Conservation (phyloP, 495 filamentous ascomycete species). For the Pseudotulostoma volvatum region DNA sequence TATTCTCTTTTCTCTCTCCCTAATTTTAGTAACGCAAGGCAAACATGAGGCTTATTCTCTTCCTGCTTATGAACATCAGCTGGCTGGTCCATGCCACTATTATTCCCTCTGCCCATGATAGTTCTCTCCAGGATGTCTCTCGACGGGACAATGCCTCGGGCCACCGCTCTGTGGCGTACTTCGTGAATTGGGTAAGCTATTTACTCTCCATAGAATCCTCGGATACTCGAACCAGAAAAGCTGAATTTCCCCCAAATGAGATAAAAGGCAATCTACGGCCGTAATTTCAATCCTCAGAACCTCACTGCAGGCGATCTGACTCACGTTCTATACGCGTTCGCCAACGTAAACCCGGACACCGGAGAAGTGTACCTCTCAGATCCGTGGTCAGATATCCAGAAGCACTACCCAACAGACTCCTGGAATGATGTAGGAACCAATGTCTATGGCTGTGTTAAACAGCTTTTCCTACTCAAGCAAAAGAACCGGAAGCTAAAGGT, state of each 20-base stretch:
- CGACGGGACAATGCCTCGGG: neutral
- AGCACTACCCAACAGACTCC: conserved; percentile 44
- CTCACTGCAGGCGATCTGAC: conserved; percentile 78
- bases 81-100: neutral
- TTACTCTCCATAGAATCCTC: neutral
- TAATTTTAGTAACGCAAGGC: too few relatives aligned
- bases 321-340: conserved; percentile 84
- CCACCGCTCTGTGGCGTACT: neutral
- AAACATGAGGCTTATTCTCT: too few relatives aligned
- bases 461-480: conserved; percentile 82
- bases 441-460: conserved; percentile 59
- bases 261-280: conserved; percentile 69
- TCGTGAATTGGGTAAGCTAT: neutral
- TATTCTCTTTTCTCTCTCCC: too few relatives aligned
- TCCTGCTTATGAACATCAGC: neutral
- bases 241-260: neutral
- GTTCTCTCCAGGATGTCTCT: neutral
- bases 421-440: conserved; percentile 31
- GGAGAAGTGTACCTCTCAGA: conserved; percentile 79
- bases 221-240: neutral
- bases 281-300: conserved; percentile 74
- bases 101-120: neutral
- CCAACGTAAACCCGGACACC: conserved; percentile 55
- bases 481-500: conserved; percentile 78
- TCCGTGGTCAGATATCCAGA: conserved; percentile 66